Percentiles rank a stretch among this genome's conserved stretches.
phyloP scores from a whole-genome alignment of 139 green algal species.

The Haematococcus lacustris region DNA sequence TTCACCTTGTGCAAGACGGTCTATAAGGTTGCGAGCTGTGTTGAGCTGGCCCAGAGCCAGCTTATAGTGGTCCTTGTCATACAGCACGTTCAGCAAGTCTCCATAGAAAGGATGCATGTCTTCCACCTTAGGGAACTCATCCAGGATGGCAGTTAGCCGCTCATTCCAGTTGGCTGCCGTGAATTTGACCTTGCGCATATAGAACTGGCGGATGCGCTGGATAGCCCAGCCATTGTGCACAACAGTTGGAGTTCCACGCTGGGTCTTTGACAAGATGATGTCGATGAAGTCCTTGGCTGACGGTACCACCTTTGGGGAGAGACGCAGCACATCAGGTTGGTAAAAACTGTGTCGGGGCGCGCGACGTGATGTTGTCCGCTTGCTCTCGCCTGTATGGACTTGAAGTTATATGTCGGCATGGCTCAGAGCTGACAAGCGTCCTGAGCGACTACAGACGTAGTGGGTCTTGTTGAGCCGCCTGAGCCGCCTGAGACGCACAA shows the following conservation, averaged over 20 bases:
- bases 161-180: slow-evolving; percentile 94
- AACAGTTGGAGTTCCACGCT: slow-evolving; percentile 96
- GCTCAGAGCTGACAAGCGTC: too few relatives aligned
- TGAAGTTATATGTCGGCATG: slow-evolving; percentile 95
- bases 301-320: slow-evolving; percentile 84
- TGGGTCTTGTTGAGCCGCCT: too few relatives aligned
- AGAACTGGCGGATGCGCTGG: slow-evolving; percentile 95
- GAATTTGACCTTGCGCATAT: slow-evolving; percentile 98
- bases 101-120: slow-evolving; percentile 98
- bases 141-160: slow-evolving; percentile 83
- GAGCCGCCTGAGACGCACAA: too few relatives aligned
- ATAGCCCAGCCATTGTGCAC: slow-evolving; percentile 94
- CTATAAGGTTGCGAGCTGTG: slow-evolving; percentile 87
- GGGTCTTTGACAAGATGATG: slow-evolving; percentile 93
- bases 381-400: slow-evolving; percentile 88
- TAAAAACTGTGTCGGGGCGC: too few relatives aligned
- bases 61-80: slow-evolving; percentile 99
- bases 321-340: too few relatives aligned
- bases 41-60: slow-evolving; percentile 96
- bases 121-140: slow-evolving; percentile 97
- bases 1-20: slow-evolving; percentile 81
- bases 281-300: slow-evolving; percentile 94
- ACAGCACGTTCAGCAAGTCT: slow-evolving; percentile 98
- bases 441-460: too few relatives aligned
- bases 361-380: too few relatives aligned